Percentiles rank a stretch among this genome's conserved stretches.
phyloP scores from a whole-genome alignment of 495 filamentous ascomycete genomes.

The Xylaria curta region DNA sequence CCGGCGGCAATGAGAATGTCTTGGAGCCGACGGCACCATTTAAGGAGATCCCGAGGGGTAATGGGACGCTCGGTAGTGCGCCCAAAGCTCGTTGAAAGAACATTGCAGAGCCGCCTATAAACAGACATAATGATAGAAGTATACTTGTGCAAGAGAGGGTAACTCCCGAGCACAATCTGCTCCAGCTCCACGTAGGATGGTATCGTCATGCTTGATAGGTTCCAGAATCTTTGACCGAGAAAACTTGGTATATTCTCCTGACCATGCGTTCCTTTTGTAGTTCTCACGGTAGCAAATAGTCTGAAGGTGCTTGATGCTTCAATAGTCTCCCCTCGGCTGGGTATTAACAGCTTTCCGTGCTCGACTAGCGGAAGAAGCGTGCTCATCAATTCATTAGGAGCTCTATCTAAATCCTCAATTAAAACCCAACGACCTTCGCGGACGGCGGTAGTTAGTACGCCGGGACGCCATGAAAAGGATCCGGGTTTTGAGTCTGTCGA shows the following conservation, averaged over 20 bases:
- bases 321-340: conserved; percentile 83
- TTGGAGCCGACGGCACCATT: conserved; percentile 82
- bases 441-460: conserved; percentile 91
- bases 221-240: conserved; percentile 87
- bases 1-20: conserved; percentile 62
- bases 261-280: conserved; percentile 71
- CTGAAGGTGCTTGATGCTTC: conserved; percentile 83
- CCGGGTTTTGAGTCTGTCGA: conserved; percentile 83
- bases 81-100: conserved; percentile 59
- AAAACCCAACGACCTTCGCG: conserved; percentile 93
- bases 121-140: conserved; percentile 75
- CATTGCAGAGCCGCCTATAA: conserved; percentile 69
- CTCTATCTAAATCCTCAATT: conserved; percentile 95
- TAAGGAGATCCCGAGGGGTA: conserved; percentile 83
- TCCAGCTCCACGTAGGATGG: conserved; percentile 73
- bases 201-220: conserved; percentile 69
- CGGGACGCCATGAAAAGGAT: conserved; percentile 90
- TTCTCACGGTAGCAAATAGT: conserved; percentile 89
- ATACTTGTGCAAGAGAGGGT: conserved; percentile 72
- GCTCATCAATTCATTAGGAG: conserved; percentile 93
- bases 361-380: conserved; percentile 91
- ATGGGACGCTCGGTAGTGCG: conserved; percentile 64
- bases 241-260: conserved; percentile 64
- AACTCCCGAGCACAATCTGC: conserved; percentile 71
- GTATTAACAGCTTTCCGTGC: conserved; percentile 81